Conservation (phyloP, 345 rosid species). For the Angophora floribunda region DNA sequence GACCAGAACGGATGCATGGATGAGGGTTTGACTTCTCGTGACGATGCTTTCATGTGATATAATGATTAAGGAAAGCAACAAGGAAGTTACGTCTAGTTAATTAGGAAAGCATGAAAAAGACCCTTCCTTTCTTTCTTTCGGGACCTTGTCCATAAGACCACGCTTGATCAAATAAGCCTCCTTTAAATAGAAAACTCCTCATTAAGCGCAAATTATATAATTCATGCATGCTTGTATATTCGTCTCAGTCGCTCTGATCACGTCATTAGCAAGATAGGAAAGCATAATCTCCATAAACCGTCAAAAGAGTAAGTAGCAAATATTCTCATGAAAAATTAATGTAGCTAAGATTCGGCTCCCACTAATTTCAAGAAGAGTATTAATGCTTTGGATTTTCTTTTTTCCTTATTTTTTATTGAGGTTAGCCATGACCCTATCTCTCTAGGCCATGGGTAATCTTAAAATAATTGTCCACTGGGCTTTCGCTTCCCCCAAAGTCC, state of each 20-base stretch:
- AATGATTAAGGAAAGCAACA: neutral
- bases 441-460: neutral
- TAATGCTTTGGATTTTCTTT: neutral
- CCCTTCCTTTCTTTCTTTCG: neutral
- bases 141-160: neutral
- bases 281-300: neutral
- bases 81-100: neutral
- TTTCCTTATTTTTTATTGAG: neutral
- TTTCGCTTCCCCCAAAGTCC: neutral
- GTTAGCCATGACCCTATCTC: neutral
- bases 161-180: neutral
- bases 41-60: neutral
- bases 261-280: neutral
- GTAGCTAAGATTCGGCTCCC: neutral
- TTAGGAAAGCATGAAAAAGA: neutral
- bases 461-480: neutral
- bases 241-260: neutral
- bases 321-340: neutral
- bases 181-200: neutral
- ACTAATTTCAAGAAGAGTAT: neutral
- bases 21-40: slow-evolving; percentile 37
- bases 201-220: neutral
- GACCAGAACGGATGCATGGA: slow-evolving; percentile 7
- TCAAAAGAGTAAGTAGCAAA: neutral
- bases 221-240: neutral